Conservation (phyloP, 129 eudicot genomes). For the Pulicaria dysenterica region DNA sequence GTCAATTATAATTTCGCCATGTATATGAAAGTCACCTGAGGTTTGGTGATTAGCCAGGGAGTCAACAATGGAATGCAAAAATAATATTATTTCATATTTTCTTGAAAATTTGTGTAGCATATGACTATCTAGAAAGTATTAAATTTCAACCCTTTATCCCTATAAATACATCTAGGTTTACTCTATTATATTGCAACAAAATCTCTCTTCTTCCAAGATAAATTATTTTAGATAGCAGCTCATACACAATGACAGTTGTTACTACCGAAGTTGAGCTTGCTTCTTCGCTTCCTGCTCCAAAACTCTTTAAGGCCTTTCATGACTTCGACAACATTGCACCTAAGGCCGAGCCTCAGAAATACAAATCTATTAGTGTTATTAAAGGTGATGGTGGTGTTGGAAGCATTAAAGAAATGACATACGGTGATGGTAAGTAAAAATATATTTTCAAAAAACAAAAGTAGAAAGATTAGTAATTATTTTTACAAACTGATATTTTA, state of each 20-base stretch:
- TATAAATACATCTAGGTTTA: neutral
- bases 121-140: no score
- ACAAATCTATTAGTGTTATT: constrained; percentile 35
- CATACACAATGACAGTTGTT: constrained; percentile 35
- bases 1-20: no score
- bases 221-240: neutral
- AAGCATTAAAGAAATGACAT: constrained; percentile 30
- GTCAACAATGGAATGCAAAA: no score
- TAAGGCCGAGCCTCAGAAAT: constrained; percentile 38
- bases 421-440: constrained; percentile 38
- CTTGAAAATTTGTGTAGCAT: no score
- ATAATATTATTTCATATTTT: no score
- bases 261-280: constrained; percentile 25
- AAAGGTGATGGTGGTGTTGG: constrained; percentile 56
- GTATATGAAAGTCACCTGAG: no score
- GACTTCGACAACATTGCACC: constrained; percentile 41
- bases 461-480: no score
- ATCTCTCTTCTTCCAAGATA: neutral
- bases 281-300: constrained; percentile 39
- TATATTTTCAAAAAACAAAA: no score
- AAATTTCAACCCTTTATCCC: neutral
- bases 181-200: neutral
- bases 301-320: constrained; percentile 34
- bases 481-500: no score
- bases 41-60: no score